Base-by-base conservation (phyloP, 805 yeast genomes). In the Ogataea saltuana region DNA sequence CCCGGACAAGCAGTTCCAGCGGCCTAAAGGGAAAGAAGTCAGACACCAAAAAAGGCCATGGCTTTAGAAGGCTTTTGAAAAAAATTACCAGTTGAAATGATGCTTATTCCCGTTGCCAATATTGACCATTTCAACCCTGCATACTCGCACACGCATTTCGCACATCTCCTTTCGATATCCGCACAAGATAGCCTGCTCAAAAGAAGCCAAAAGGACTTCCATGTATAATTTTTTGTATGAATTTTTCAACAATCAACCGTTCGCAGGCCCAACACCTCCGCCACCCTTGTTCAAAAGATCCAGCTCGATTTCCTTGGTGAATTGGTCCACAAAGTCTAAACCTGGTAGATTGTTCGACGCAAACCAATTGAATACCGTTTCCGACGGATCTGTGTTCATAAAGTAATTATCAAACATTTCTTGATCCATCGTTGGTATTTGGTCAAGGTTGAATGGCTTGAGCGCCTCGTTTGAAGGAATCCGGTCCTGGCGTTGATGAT, bases 301-400 rank as follows among this genome's bases (percentile, higher is more conserved):
- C 51, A 80, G 82, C 58, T 84, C 91, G 31, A 85, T 75, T 77
- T 83, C 81, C 58, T 83, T 87, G 0, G 91, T 84, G 82, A 89
- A 85, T 2, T 88, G 88, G 28, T 82, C 90, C 21, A 83, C 83
- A 50, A 78, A 78, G 42, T 76, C 81, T 36, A 78, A 58, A 12
- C 83, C 83, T 17, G 77, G 70, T 33, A 72, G 69, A 39, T 69
- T 74, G 46, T 74, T 73, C 29, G 51, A 44, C 31, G 72, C 60
- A 43, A 77, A 76, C 78, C 80, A 77, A 47, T 76, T 76, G 33
- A 74, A 68, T 11, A 76, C 49, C 4, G 62, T 58, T 23, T 67
- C 70, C 8, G 68, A 59, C 3, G 68, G 69, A 29, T 62, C 55
- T 4, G 64, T 52, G 39, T 54, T 56, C 19, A 42, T 31, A 41